phyloP scores from a whole-genome alignment of 2,329 filamentous ascomycete species.

The Pseudodiploospora longispora region DNA sequence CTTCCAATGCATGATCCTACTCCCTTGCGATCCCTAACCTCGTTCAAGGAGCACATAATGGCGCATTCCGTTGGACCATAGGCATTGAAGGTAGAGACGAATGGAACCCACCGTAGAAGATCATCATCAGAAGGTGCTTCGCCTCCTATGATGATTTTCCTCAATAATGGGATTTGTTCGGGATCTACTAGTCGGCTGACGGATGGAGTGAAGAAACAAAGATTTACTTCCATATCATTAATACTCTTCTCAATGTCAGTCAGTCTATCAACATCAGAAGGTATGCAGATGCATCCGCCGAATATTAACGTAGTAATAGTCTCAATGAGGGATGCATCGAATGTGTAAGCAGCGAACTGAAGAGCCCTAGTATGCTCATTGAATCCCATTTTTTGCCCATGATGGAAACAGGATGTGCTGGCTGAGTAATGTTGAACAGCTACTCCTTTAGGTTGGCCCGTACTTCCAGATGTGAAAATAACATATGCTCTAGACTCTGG shows the following conservation, averaged over 20 bases:
- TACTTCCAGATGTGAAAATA: neutral
- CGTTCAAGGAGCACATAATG: conserved; percentile 4
- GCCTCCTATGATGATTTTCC: conserved; percentile 34
- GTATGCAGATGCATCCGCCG: conserved; percentile 43
- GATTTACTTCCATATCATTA: conserved; percentile 30
- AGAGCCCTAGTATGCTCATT: conserved; percentile 27
- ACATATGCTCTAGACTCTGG: no score
- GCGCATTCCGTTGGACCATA: conserved; percentile 15
- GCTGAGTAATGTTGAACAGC: neutral
- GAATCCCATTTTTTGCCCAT: neutral
- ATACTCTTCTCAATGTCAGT: conserved; percentile 36
- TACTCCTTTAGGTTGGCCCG: neutral
- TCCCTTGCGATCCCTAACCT: neutral
- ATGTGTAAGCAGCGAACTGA: conserved; percentile 34
- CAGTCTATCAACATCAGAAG: conserved; percentile 41
- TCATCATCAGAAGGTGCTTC: conserved; percentile 23
- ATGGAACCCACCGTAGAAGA: neutral
- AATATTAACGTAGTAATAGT: conserved; percentile 27
- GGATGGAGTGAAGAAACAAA: conserved; percentile 38
- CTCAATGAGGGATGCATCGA: conserved; percentile 37
- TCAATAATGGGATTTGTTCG: conserved; percentile 30
- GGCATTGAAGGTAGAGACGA: conserved; percentile 5
- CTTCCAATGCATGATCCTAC: neutral
- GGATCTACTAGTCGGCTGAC: conserved; percentile 34
- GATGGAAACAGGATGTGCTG: neutral